Evolutionary conservation across 2,329 filamentous ascomycete genomes (phyloP), one percentile per base, ranked within the genome.

Genomic region (Ophiostoma sp.): DNA sequence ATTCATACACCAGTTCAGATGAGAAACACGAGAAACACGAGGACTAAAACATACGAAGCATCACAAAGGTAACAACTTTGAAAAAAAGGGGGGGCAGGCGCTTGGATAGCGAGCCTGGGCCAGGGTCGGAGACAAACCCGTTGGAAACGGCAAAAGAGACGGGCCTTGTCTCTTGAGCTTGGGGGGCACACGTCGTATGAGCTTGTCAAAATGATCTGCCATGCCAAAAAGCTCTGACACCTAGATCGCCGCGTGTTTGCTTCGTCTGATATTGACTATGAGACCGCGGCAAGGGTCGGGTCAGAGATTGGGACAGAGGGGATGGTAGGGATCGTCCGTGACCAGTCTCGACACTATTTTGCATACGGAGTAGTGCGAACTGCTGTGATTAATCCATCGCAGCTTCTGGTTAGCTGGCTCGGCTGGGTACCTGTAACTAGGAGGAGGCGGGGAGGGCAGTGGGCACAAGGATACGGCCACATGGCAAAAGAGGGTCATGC

Each of bases 401-500:
- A 55, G 6, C 42, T 44, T 44, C 42, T 44, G 42, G 42, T 52
- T 12, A 60, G 55, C 55, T 60, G 55, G 55, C 55, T 44, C 27
- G 27, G 11, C 55, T 27, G 49, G 49, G 27, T 27, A 27, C 27
- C 49, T 55, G 27, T n/a, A 18, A 55, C 49, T 55, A 55, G 36
- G 58, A 60, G 55, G 55, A 62, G 58, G 27, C 27, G 58, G 27
- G 27, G 49, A 27, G 49, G 11, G 11, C 58, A 62, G 58, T 38
- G 11, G 49, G 60, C 60, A 16, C 60, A 63, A 63, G 65, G 63
- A 64, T 64, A 12, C 42, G n/a, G 42, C 63, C 63, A 64, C 63
- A 64, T 64, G 63, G 63, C 63, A 64, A 64, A 64, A 64, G 63
- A 64, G 63, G 63, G 63, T 45, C 41, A 47, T 14, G 63, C 63